Conservation (phyloP, 352 stramenopile species). For the Lagenidium sp. region DNA sequence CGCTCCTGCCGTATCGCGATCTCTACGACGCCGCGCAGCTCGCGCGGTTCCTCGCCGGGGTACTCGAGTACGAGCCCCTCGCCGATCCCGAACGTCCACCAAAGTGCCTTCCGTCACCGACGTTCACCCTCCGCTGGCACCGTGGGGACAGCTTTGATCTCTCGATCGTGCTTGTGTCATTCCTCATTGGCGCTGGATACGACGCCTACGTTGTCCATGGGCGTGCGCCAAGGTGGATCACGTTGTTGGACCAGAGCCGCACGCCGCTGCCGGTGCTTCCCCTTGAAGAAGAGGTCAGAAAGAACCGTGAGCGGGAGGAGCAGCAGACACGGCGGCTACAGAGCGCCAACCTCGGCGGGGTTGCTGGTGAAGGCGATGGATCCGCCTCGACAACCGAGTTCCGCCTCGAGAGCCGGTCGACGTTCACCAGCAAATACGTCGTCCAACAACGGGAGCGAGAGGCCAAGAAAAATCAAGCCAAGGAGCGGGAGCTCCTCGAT, state of each 20-base stretch:
- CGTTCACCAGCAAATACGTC: slow-evolving; percentile 22
- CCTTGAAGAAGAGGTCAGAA: slow-evolving; percentile 36
- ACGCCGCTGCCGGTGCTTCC: slow-evolving; percentile 50
- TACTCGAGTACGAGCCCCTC: slow-evolving; percentile 92
- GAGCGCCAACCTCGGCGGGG: background rate
- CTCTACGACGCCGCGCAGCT: slow-evolving; percentile 87
- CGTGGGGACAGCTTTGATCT: slow-evolving; percentile 92
- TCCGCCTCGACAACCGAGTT: slow-evolving; percentile 14
- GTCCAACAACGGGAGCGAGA: background rate
- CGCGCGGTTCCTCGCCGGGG: slow-evolving; percentile 85
- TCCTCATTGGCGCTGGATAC: slow-evolving; percentile 91
- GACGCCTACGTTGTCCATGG: slow-evolving; percentile 93
- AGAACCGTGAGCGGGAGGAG: slow-evolving; percentile 26
- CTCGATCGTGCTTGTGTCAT: slow-evolving; percentile 81
- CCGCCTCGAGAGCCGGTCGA: slow-evolving; percentile 41
- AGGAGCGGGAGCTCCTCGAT: slow-evolving; percentile 27
- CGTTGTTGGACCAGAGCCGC: slow-evolving; percentile 86
- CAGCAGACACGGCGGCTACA: slow-evolving; percentile 12
- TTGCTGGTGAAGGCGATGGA: slow-evolving; percentile 8
- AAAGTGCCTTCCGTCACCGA: slow-evolving; percentile 68
- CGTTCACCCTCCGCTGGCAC: slow-evolving; percentile 83
- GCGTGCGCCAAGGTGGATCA: slow-evolving; percentile 81
- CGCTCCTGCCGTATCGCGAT: slow-evolving; percentile 86
- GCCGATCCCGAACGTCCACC: slow-evolving; percentile 70
- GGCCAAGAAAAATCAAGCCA: slow-evolving; percentile 27